Evolutionary conservation across 805 yeast genomes (phyloP).

Genomic region (Blastobotrys americana): DNA sequence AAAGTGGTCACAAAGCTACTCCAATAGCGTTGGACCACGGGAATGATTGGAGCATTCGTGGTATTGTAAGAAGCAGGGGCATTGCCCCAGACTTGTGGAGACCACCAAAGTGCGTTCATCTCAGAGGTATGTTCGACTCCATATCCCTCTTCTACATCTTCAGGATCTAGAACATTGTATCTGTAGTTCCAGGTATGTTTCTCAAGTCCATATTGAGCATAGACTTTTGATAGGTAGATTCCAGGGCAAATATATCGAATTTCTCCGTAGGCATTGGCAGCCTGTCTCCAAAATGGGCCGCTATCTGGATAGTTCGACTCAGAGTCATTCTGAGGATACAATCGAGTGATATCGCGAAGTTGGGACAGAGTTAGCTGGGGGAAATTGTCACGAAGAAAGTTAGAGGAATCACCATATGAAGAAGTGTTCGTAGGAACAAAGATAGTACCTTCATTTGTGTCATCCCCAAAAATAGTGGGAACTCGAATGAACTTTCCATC

Average conservation of each 20-base stretch:
- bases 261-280: slow-evolving; percentile 10
- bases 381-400: neutral
- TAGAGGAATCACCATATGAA: slow-evolving; percentile 4
- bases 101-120: neutral
- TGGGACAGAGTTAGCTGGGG: neutral
- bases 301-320: slow-evolving; percentile 5
- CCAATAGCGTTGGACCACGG: neutral
- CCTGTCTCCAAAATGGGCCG: slow-evolving; percentile 7
- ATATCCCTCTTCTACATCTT: neutral
- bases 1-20: neutral
- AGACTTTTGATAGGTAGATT: neutral
- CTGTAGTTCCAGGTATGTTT: neutral
- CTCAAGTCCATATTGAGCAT: neutral
- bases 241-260: slow-evolving; percentile 13
- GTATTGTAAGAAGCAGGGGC: neutral
- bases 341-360: neutral
- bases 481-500: slow-evolving; percentile 12
- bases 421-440: slow-evolving; percentile 5
- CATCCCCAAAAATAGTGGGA: slow-evolving; percentile 15
- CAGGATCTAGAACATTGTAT: neutral
- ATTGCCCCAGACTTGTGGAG: neutral
- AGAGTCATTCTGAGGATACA: slow-evolving; percentile 1
- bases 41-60: neutral
- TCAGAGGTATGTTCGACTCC: neutral
- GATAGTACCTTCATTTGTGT: slow-evolving; percentile 18